phyloP scores from a whole-genome alignment of 352 stramenopile species.

The Globisporangium middletonii region DNA sequence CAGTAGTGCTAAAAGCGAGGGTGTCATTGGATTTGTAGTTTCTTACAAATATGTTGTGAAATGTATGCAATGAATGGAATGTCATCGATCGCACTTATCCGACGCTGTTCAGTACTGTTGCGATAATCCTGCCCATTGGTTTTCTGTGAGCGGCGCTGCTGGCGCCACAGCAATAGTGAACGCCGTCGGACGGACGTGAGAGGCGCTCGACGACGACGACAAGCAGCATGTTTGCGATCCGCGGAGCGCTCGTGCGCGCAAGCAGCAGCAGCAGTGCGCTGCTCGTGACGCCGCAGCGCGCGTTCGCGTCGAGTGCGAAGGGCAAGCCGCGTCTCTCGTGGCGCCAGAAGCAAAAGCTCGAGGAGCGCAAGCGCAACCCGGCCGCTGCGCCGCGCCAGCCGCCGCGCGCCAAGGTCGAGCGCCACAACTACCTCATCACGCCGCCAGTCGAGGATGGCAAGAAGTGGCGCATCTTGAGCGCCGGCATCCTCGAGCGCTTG shows the following conservation, averaged over 20 bases:
- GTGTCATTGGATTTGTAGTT: neutral
- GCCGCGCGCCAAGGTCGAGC: slow-evolving; percentile 36
- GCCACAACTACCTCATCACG: slow-evolving; percentile 54
- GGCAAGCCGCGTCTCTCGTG: slow-evolving; percentile 42
- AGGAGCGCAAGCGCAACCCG: slow-evolving; percentile 39
- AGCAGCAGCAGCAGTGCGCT: slow-evolving; percentile 5
- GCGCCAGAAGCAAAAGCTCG: slow-evolving; percentile 60
- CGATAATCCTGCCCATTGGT: neutral
- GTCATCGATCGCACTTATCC: neutral
- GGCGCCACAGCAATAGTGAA: slow-evolving; percentile 1
- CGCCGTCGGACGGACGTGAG: neutral
- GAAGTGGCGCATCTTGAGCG: slow-evolving; percentile 73
- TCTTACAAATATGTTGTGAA: neutral
- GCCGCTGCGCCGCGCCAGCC: slow-evolving; percentile 32
- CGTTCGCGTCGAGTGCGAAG: slow-evolving; percentile 44
- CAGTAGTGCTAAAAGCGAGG: slow-evolving; percentile 3
- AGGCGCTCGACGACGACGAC: neutral
- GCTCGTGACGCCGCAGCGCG: slow-evolving; percentile 20
- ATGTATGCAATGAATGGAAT: neutral
- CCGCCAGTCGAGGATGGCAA: slow-evolving; percentile 63
- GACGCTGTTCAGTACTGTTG: neutral
- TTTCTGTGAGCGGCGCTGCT: neutral
- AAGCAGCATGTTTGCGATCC: slow-evolving; percentile 39
- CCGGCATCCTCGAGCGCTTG: slow-evolving; percentile 65
- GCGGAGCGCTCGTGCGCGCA: slow-evolving; percentile 23